phyloP scores from a whole-genome alignment of 192 early-diverging fungal genomes.

The Rhizophlyctis rosea region DNA sequence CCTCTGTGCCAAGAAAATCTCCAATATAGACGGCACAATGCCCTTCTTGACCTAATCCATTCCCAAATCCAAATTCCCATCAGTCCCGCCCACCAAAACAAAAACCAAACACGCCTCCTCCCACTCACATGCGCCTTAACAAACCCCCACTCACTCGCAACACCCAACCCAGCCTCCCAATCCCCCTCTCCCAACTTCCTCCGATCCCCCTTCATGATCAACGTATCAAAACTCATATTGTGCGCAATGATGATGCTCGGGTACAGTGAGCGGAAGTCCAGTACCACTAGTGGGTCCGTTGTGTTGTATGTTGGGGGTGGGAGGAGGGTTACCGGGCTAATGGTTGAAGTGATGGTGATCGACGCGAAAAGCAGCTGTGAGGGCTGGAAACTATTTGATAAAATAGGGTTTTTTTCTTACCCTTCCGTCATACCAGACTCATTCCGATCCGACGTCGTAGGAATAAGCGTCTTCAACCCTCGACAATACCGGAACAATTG shows the following conservation, averaged over 20 bases:
- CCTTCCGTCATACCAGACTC: slow-evolving; percentile 5
- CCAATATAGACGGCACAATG: slow-evolving; percentile 1
- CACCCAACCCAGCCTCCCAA: not conserved
- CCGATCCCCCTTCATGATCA: not conserved
- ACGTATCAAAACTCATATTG: slow-evolving; percentile 59
- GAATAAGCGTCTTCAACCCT: slow-evolving; percentile 1
- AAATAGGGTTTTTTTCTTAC: not conserved
- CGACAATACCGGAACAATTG: slow-evolving; percentile 6
- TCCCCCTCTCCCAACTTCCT: not conserved
- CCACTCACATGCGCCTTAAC: slow-evolving; percentile 1
- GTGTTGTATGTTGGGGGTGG: not conserved
- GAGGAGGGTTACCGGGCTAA: not conserved
- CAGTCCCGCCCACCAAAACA: not conserved
- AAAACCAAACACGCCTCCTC: not conserved
- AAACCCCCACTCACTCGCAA: slow-evolving; percentile 2
- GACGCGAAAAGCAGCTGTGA: not conserved
- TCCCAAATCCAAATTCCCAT: not conserved
- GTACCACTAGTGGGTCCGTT: slow-evolving; percentile 65
- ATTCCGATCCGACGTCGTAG: not conserved
- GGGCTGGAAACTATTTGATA: not conserved
- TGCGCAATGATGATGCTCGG: slow-evolving; percentile 85
- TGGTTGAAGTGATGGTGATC: too few species aligned
- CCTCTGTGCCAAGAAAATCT: not conserved
- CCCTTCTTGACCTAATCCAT: not conserved
- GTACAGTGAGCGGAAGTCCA: slow-evolving; percentile 82